Evolutionary conservation across 2,329 filamentous ascomycete species (phyloP).

Genomic region (Diaporthe velutina): DNA sequence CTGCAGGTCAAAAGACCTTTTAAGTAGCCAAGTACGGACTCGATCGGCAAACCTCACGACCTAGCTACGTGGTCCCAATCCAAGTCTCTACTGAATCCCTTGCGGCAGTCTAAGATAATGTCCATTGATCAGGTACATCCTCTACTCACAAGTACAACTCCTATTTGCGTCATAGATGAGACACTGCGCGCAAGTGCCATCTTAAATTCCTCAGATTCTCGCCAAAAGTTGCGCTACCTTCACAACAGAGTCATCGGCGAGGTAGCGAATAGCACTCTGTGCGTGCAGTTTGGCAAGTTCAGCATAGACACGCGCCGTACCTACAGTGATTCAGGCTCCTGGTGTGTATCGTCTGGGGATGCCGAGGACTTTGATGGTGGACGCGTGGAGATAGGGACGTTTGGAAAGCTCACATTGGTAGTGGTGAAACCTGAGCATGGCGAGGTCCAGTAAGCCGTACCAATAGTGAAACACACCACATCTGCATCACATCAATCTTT

Average conservation of each 20-base stretch:
- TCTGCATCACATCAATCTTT: not conserved
- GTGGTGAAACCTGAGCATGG: not conserved
- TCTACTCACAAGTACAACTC: not conserved
- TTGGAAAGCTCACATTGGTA: not conserved
- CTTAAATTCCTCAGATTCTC: not conserved
- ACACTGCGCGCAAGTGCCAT: not conserved
- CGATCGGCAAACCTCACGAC: not conserved
- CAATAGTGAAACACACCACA: not conserved
- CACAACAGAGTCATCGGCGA: not conserved
- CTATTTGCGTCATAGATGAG: not conserved
- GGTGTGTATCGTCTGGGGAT: not conserved
- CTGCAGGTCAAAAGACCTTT: too few relatives aligned
- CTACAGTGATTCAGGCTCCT: not conserved
- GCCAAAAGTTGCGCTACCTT: not conserved
- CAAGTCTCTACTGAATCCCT: too few relatives aligned
- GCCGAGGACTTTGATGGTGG: not conserved
- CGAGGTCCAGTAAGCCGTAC: not conserved
- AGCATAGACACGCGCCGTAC: not conserved
- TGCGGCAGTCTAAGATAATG: not conserved
- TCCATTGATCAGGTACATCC: not conserved
- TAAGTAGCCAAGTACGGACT: not conserved
- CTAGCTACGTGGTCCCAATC: not conserved
- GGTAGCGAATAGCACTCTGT: not conserved
- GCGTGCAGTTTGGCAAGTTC: not conserved
- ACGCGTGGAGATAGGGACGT: not conserved